Evolutionary conservation across 2,329 filamentous ascomycete species (phyloP), one percentile per base, ranked within the genome.

Genomic region (Penicillium sp.): DNA sequence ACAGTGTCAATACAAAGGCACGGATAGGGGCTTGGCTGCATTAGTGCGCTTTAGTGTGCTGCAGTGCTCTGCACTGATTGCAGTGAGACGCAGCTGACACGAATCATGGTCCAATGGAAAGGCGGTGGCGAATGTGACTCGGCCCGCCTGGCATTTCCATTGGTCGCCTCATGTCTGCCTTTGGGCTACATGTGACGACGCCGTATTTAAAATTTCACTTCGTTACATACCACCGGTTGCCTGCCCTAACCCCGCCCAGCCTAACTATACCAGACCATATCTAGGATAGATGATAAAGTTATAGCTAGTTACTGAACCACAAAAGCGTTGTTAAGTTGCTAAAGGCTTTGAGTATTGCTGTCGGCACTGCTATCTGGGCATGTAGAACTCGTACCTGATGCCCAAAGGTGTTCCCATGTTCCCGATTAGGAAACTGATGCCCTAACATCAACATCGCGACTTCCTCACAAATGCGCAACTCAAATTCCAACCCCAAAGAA

Each of bases 371-470:
- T 18, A 18, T 10, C 32, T 8, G n/a, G n/a, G 15, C 4, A 18
- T 10, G n/a, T n/a, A 3, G 32, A 15, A 18, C 9, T 28, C 8
- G 8, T 28, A 28, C 7, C 8, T 28, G 27, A 28, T 10, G 27
- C 8, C 25, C 25, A 28, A 28, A 9, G 8, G 20, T 33, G n/a
- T 8, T 44, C 28, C 24, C 13, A 12, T 4, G 2, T 12, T 42
- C 28, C 46, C 41, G 28, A 49, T 45, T 39, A 41, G 52, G 52
- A 49, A 55, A 47, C 38, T 47, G 43, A 51, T 40, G 52, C 52
- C 48, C 48, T 51, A 54, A 43, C 44, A 1, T 46, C 41, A 25
- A 38, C 32, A 47, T 52, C 44, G 53, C 32, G 29, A 50, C 47
- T 55, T 43, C 53, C 50, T 41, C 27, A 13, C 42, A n/a, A 6